Conservation (phyloP, 2,329 filamentous ascomycete species). For the Furcasterigmium sp. region DNA sequence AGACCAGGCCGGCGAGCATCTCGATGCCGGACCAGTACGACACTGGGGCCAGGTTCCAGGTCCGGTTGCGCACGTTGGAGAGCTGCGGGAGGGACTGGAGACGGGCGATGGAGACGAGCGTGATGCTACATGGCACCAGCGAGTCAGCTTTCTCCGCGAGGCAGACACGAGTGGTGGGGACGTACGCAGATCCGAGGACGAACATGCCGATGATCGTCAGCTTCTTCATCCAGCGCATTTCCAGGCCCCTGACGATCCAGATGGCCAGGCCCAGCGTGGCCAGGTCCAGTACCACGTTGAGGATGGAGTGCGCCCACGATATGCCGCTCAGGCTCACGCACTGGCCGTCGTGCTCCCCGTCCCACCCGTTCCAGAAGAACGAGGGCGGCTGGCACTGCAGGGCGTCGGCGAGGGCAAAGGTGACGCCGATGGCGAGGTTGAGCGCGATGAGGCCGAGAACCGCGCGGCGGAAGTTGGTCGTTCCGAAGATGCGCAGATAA, state of each 20-base stretch:
- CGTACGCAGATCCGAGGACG: not conserved
- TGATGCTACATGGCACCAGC: slow-evolving; percentile 11
- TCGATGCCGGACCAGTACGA: slow-evolving; percentile 44
- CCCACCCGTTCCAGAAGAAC: slow-evolving; percentile 1
- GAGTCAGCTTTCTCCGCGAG: not conserved
- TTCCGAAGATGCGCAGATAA: not conserved
- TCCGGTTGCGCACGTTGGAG: slow-evolving; percentile 19
- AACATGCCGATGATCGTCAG: not conserved
- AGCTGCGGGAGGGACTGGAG: slow-evolving; percentile 10
- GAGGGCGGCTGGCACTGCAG: not conserved
- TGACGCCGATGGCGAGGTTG: slow-evolving; percentile 33
- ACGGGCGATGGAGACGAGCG: slow-evolving; percentile 16
- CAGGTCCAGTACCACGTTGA: not conserved
- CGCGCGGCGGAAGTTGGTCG: not conserved
- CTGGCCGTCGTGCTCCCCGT: not conserved
- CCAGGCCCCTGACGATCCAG: not conserved
- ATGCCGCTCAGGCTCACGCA: not conserved
- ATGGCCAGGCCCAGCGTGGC: not conserved
- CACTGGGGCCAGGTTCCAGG: slow-evolving; percentile 40
- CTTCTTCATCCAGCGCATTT: not conserved
- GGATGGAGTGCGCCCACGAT: not conserved
- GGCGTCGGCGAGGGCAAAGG: slow-evolving; percentile 19
- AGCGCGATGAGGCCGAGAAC: slow-evolving; percentile 25
- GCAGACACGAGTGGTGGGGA: not conserved
- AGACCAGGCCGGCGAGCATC: slow-evolving; percentile 44